Conservation (phyloP, 202 grass and related monocot species). For the Setaria italica region DNA sequence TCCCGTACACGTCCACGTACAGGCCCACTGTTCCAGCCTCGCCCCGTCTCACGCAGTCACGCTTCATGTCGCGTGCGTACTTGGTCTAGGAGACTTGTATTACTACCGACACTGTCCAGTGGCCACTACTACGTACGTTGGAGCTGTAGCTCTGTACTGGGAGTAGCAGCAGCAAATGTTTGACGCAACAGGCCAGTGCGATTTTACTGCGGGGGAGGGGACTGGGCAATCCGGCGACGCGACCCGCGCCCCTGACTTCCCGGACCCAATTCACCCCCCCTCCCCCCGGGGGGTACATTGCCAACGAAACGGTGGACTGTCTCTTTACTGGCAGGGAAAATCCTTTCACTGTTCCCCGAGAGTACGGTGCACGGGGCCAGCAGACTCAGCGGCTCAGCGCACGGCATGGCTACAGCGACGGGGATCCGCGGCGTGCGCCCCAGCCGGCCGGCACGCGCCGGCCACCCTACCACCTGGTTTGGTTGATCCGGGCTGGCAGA, state of each 20-base stretch:
- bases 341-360: not conserved
- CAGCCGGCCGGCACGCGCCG: constrained; percentile 13
- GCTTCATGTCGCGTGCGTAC: not conserved
- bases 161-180: not conserved
- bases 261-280: not conserved
- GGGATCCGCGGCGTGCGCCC: not conserved
- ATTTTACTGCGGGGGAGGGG: not conserved
- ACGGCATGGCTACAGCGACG: not conserved
- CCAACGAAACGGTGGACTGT: not conserved
- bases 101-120: not conserved
- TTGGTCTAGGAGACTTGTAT: not conserved
- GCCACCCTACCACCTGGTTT: not conserved
- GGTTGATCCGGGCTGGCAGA: not conserved
- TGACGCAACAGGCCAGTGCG: constrained; percentile 20
- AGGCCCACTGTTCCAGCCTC: not conserved
- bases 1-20: not conserved
- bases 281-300: not conserved
- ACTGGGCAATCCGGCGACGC: constrained; percentile 9
- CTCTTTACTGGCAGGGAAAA: not conserved
- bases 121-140: no score
- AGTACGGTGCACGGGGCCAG: not conserved
- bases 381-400: not conserved
- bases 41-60: no score
- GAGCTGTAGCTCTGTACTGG: not conserved
- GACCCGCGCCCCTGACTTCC: not conserved